Evolutionary conservation across 2,329 filamentous ascomycete genomes (phyloP), one percentile per base, ranked within the genome.

Genomic region (Biscogniauxia sp.): DNA sequence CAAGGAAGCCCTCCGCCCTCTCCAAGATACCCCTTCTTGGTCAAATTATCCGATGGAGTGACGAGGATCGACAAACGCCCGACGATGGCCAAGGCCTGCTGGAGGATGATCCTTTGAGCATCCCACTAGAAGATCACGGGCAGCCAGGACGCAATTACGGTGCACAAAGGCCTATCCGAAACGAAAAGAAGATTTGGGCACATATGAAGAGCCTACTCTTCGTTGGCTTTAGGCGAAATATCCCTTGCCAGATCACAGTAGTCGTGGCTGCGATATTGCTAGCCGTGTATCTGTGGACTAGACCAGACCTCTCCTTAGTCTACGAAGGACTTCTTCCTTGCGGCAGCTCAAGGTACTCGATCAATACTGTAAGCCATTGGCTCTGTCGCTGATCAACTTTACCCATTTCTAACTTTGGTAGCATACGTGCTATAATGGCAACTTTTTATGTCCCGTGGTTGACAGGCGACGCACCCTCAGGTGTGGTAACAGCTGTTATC

Each of bases 361-460:
- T 68, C 53, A 64, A 66, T 32, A 60, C 66, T 49, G 68, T 69
- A 53, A 65, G 68, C 28, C 54, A 55, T 2, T 41, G 20, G 7
- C 17, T 49, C 54, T 20, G n/a, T 52, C 15, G 9, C 11, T 6
- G 41, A 23, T 13, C 49, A 26, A 17, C 20, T 7, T 25, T 15
- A 9, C 28, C 11, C 28, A 32, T 13, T 23, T 56, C 58, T 58
- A 57, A 65, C n/a, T 25, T 45, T 11, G 45, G 3, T 51, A 67
- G 59, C 65, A 71, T 58, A 71, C 69, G 11, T 72, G 70, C 58
- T 72, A 69, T 28, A 54, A 63, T 52, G 59, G 61, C 37, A 62
- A 68, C 25, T 70, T 72, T 56, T 68, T 74, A 32, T 73, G 72
- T 32, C 72, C 72, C 5, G 63, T 70, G 11, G 26, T 70, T 15